phyloP scores from a whole-genome alignment of 2,329 filamentous ascomycete species.

The Neopestalotiopsis rosae region DNA sequence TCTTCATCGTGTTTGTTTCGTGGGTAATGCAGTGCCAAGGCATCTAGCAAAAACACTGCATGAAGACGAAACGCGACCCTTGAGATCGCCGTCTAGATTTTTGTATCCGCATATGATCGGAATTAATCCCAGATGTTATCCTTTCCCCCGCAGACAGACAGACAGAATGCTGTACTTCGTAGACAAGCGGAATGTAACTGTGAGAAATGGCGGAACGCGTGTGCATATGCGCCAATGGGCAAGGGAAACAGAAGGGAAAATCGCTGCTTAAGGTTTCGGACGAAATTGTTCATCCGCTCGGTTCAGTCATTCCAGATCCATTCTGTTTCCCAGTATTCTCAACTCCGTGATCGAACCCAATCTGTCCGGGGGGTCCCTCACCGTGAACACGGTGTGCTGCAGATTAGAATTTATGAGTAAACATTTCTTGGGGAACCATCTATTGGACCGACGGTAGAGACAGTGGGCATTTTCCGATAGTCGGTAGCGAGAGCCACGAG shows the following conservation, averaged over 20 bases:
- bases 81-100: too few relatives aligned
- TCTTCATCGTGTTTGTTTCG: too few relatives aligned
- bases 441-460: not conserved
- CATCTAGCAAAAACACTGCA: too few relatives aligned
- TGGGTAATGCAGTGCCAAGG: too few relatives aligned
- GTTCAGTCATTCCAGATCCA: not conserved
- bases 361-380: too few relatives aligned
- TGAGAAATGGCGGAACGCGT: not conserved
- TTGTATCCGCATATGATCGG: too few relatives aligned
- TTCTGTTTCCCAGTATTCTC: not conserved
- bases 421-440: not conserved
- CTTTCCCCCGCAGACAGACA: not conserved
- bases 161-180: too few relatives aligned
- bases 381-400: too few relatives aligned
- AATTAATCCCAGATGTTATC: too few relatives aligned
- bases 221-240: not conserved
- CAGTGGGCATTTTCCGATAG: not conserved
- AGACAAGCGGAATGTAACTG: not conserved
- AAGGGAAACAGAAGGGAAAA: not conserved
- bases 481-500: not conserved
- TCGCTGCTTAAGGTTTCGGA: not conserved
- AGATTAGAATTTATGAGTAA: too few relatives aligned
- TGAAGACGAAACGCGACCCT: too few relatives aligned
- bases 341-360: too few relatives aligned
- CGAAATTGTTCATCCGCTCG: not conserved